Base-by-base conservation (phyloP, 495 filamentous ascomycete species). In the Penicillium alfredii region DNA sequence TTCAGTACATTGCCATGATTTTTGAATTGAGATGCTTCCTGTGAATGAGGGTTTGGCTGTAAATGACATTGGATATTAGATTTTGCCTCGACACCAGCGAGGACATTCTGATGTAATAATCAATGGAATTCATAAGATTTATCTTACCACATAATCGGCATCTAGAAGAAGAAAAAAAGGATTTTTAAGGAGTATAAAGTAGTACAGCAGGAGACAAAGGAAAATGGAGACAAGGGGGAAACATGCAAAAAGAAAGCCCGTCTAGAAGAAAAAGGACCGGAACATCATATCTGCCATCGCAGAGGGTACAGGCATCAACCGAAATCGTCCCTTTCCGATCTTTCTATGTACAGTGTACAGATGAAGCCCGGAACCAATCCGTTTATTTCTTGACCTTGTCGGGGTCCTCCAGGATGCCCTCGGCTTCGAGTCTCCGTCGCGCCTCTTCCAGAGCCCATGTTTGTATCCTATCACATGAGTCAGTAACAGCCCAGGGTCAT, bases 401-500 rank as follows among this genome's bases (percentile, higher is more conserved):
- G 7, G 85, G 82, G 53, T 94, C 88, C 55, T 84, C 76, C 47
- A 96, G 64, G 56, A 97, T 93, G 30, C 92, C 92, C 70, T 99
- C 92, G 11, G 77, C 82, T 68, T 99, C 92, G 69, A 99, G 73
- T 61, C 92, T 72, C 58, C 92, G 75, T 38, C 90, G 76, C 24
- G 92, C 92, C 67, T 99, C 92, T 66, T 99, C 92, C 29, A 99
- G 73, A 19, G 92, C 92, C 92, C 92, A 99, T 32, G 89, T 96
- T 73, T 97, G 89, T 80, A 99, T 97, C 52, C 93, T 98, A 43
- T 41, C 26, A 12, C 45, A 24, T 35, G 41, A 28, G 48, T 65
- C 26, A 68, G 55, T 48, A 38, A 35, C n/a, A n/a, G n/a, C n/a
- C n/a, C n/a, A n/a, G n/a, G n/a, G n/a, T n/a, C n/a, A n/a, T n/a